These are phyloP conservation scores for Casuarina cunninghamiana DNA, from an alignment of 306 rosid genomes.

Conservation along the genomic window DNA sequence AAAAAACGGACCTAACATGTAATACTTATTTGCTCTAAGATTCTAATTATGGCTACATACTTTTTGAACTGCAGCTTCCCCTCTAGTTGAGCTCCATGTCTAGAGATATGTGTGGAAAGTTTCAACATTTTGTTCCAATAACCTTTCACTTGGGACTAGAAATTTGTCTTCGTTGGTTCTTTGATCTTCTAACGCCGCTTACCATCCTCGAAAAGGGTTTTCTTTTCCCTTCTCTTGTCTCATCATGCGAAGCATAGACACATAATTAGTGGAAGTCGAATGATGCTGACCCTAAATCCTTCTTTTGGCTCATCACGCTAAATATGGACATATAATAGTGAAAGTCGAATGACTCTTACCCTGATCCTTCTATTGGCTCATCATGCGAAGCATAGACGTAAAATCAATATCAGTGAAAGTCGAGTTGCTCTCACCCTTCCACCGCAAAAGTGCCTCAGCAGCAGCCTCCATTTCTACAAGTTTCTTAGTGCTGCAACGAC, in stretches of 20 bases:
- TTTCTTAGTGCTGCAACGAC: constrained; percentile 67
- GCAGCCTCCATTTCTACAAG: constrained; percentile 87
- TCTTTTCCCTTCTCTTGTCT: not conserved
- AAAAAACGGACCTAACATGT: constrained; percentile 2
- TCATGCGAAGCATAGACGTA: too few relatives aligned
- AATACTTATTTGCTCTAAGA: not conserved
- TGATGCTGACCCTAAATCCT: constrained; percentile 7
- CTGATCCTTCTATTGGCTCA: too few relatives aligned
- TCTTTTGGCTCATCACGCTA: constrained; percentile 60
- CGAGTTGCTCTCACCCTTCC: constrained; percentile 52
- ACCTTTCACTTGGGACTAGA: not conserved
- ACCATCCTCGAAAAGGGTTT: constrained; percentile 34
- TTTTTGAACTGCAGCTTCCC: not conserved
- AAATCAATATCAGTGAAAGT: too few relatives aligned
- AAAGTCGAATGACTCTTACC: constrained; percentile 33
- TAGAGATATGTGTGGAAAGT: not conserved
- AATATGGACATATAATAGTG: constrained; percentile 56
- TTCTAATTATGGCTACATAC: not conserved
- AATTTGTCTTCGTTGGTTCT: not conserved
- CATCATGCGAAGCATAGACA: too few relatives aligned
- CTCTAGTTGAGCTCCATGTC: not conserved
- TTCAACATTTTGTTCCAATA: not conserved
- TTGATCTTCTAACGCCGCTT: constrained; percentile 53
- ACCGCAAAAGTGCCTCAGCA: constrained; percentile 80
- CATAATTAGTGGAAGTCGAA: too few relatives aligned